Percentiles rank a stretch among this genome's conserved stretches.
Conservation (phyloP, 179 eudicot genomes). For the Gypsophila paniculata region DNA sequence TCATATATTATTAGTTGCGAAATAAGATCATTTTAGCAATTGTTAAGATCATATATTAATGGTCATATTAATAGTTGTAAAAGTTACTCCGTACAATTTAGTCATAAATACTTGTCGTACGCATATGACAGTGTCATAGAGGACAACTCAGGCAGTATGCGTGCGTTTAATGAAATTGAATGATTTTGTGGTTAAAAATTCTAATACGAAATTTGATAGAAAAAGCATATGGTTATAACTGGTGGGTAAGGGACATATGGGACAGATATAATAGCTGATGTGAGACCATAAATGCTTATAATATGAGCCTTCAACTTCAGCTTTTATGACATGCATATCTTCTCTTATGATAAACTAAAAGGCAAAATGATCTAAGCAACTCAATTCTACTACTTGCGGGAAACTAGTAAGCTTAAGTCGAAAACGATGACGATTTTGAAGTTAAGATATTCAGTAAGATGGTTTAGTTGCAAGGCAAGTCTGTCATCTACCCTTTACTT, state of each 20-base stretch:
- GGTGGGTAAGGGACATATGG: conserved; percentile 36
- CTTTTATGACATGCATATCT: conserved; percentile 25
- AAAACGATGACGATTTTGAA: not conserved
- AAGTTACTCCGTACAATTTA: too few relatives aligned
- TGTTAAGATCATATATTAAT: not conserved
- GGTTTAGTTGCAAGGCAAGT: not conserved
- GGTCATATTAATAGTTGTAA: too few relatives aligned
- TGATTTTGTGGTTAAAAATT: conserved; percentile 6
- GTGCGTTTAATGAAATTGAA: conserved; percentile 23
- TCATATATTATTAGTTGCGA: too few relatives aligned
- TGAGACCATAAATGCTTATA: conserved; percentile 25
- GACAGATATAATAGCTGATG: conserved; percentile 24
- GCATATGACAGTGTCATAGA: too few relatives aligned
- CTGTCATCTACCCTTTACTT: too few relatives aligned
- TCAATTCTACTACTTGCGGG: not conserved
- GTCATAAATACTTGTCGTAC: too few relatives aligned
- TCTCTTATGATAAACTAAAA: conserved; percentile 13
- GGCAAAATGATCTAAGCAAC: conserved; percentile 11
- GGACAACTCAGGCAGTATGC: not conserved
- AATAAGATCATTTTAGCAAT: too few relatives aligned
- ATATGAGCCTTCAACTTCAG: conserved; percentile 9
- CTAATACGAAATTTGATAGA: not conserved
- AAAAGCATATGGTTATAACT: conserved; percentile 25
- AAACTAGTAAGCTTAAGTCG: not conserved
- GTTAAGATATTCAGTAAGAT: not conserved